phyloP scores from a whole-genome alignment of 1,139 yeast species.

The Zygosaccharomyces pseudobailii region DNA sequence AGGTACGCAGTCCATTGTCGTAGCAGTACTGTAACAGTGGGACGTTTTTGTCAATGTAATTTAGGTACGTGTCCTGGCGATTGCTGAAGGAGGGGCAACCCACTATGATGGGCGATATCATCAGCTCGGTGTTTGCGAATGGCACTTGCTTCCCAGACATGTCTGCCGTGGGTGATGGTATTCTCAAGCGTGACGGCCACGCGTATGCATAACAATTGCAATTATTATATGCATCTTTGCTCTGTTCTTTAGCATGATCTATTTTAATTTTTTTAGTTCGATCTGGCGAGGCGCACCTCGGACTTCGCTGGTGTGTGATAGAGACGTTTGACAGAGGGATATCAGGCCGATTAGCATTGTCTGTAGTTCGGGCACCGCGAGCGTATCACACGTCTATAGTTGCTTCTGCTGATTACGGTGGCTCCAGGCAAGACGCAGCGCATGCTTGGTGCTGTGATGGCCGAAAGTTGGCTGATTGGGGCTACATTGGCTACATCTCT shows the following conservation, averaged over 20 bases:
- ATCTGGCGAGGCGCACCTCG: background rate
- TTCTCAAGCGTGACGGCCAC: background rate
- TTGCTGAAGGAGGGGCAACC: conserved; percentile 50
- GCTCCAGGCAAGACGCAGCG: too few species aligned
- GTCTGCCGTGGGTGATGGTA: background rate
- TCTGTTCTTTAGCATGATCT: background rate
- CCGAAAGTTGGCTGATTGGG: too few species aligned
- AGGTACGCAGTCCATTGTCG: conserved; percentile 45
- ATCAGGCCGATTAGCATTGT: too few species aligned
- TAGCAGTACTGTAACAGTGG: conserved; percentile 42
- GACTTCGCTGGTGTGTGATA: background rate
- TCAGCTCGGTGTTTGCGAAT: conserved; percentile 39
- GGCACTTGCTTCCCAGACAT: background rate
- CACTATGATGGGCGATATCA: conserved; percentile 43
- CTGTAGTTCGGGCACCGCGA: too few species aligned
- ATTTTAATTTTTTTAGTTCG: background rate
- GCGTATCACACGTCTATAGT: too few species aligned
- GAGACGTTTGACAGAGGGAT: too few species aligned
- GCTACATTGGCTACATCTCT: too few species aligned
- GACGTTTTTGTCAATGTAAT: conserved; percentile 34
- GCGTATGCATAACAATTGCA: background rate
- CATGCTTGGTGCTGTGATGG: too few species aligned
- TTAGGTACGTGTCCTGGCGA: conserved; percentile 39
- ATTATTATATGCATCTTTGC: background rate
- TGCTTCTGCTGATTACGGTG: too few species aligned